A percentile compares a stretch with the other conserved stretches of the same genome.
Evolutionary conservation across 2,329 filamentous ascomycete species (phyloP).

Genomic region (Metarhizium sp.): DNA sequence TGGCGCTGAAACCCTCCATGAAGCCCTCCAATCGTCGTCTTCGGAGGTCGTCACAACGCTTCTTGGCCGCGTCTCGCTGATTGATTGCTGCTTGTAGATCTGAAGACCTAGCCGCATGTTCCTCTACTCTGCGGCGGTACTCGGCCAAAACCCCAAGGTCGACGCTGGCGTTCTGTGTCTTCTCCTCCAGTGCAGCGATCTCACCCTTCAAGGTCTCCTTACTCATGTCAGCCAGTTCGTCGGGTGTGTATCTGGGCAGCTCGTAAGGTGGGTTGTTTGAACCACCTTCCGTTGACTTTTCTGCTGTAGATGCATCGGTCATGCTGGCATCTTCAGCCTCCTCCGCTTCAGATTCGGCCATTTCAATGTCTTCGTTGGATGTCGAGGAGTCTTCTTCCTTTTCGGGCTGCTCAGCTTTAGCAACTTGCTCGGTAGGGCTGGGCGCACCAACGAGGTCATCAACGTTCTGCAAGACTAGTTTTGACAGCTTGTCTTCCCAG

Average conservation of each 20-base stretch:
- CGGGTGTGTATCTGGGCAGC: slow-evolving; percentile 68
- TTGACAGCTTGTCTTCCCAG: slow-evolving; percentile 84
- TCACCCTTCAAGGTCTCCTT: slow-evolving; percentile 52
- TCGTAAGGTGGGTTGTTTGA: slow-evolving; percentile 36
- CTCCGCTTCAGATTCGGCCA: slow-evolving; percentile 22
- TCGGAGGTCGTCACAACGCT: slow-evolving; percentile 84
- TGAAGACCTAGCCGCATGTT: slow-evolving; percentile 70
- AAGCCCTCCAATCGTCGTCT: slow-evolving; percentile 88
- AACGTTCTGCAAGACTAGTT: slow-evolving; percentile 74
- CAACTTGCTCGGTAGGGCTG: slow-evolving; percentile 13
- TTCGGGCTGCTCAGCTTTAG: slow-evolving; percentile 17
- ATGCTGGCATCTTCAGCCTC: slow-evolving; percentile 14
- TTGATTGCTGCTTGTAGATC: slow-evolving; percentile 73
- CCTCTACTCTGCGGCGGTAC: slow-evolving; percentile 77
- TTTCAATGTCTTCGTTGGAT: slow-evolving; percentile 24
- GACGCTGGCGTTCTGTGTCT: slow-evolving; percentile 76
- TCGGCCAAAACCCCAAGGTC: slow-evolving; percentile 84
- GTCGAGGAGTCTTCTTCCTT: slow-evolving; percentile 9
- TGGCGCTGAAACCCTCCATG: slow-evolving; percentile 94
- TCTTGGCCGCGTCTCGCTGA: slow-evolving; percentile 79
- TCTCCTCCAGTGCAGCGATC: slow-evolving; percentile 53
- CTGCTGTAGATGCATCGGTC: slow-evolving; percentile 11
- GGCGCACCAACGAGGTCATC: slow-evolving; percentile 49
- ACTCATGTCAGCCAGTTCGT: slow-evolving; percentile 58
- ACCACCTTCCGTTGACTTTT: slow-evolving; percentile 17